Evolutionary conservation across 2,329 filamentous ascomycete genomes (phyloP).

Genomic region (Colletotrichum tanaceti): DNA sequence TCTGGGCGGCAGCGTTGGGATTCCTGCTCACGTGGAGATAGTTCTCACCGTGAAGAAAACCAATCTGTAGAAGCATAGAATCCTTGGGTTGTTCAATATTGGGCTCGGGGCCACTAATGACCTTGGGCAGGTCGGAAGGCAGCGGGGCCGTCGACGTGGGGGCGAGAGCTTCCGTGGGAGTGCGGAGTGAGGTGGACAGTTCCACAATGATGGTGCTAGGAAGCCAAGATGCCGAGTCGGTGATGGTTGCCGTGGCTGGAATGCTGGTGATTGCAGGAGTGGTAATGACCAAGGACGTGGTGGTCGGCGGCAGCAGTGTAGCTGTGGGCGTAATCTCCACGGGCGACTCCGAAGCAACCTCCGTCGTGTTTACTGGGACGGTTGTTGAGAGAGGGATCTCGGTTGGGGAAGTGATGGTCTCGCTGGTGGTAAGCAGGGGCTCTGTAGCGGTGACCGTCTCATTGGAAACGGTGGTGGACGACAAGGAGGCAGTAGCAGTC

Average conservation of each 20-base stretch:
- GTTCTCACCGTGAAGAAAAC: conserved; percentile 83
- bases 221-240: conserved; percentile 60
- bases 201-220: conserved; percentile 72
- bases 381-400: conserved; percentile 25
- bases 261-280: conserved; percentile 52
- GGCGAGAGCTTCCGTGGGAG: conserved; percentile 52
- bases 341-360: conserved; percentile 21
- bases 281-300: conserved; percentile 48
- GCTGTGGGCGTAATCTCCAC: conserved; percentile 26
- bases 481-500: conserved; percentile 18
- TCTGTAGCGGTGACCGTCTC: conserved; percentile 18
- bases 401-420: conserved; percentile 5
- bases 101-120: conserved; percentile 77
- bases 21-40: conserved; percentile 83
- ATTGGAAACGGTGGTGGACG: conserved; percentile 26
- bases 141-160: conserved; percentile 64
- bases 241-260: conserved; percentile 56
- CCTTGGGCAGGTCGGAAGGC: conserved; percentile 75
- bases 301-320: conserved; percentile 20
- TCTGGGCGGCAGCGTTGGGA: conserved; percentile 80
- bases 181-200: conserved; percentile 55
- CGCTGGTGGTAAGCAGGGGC: conserved; percentile 13
- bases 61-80: conserved; percentile 81
- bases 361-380: conserved; percentile 36
- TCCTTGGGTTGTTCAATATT: conserved; percentile 68